Base-by-base conservation (phyloP, 208 protist genomes). In the Crithidia sp. region DNA sequence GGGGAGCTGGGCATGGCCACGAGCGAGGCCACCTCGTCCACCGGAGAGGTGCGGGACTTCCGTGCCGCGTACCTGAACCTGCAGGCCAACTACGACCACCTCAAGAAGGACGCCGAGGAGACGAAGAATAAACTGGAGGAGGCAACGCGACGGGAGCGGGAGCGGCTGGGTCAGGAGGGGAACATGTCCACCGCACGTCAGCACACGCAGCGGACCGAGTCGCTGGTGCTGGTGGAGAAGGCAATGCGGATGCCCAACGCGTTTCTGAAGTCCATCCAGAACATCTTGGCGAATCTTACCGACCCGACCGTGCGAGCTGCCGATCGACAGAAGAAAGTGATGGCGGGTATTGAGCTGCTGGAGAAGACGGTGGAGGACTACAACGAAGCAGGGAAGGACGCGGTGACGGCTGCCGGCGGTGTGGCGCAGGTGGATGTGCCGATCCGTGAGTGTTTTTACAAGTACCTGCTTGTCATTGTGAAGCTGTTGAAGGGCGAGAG, bases 1-100 rank as follows among this genome's bases (percentile, higher is more conserved):
- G 79, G 79, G 10, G 64, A 82, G 70, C 75, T 90, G 6, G 82
- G 84, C 7, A 54, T 83, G 47, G 87, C 81, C 10, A 76, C 72
- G 13, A 68, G 68, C 47, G 60, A 59, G 16, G 81, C 55, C 0
- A 69, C 63, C 39, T 60, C 72, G 17, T 79, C 73, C 3, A 77
- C 81, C 1, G 81, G 77, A 6, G 58, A 69, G 17, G 65, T 83
- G 12, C 56, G 82, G n/a, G 83, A 89, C 72, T 82, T 75, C 72
- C 83, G 84, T 53, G 50, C 36, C 5, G 78, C 73, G 47, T 86
- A 72, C 62, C 71, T 76, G 14, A 41, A 83, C n/a, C 58, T 87
- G 47, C 71, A 79, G 61, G 43, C 65, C 44, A 50, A 53, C 13
- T 75, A 70, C 28, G 72, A 76, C 60, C 49, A 67, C 28, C 69